Percentiles rank a stretch among this genome's conserved stretches.
phyloP scores from a whole-genome alignment of 805 yeast species.

The Zygotorulaspora florentina region DNA sequence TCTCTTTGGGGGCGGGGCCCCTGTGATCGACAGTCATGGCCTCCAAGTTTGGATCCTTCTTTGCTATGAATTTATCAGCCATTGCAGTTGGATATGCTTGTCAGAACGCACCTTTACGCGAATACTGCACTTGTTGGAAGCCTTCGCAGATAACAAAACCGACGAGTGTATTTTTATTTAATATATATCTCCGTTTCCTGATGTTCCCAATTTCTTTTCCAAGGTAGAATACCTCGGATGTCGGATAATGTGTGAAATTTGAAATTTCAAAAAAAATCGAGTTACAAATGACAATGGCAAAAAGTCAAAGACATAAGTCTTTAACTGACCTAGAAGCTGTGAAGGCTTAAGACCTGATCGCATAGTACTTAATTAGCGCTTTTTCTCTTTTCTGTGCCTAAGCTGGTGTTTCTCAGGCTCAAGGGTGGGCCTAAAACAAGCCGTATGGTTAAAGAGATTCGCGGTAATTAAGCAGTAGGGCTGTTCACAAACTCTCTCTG shows the following conservation, averaged over 20 bases:
- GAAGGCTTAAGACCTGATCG: too few species aligned
- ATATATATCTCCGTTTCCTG: background rate
- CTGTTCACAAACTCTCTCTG: too few species aligned
- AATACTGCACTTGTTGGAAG: background rate
- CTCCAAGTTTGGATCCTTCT: conserved; percentile 23
- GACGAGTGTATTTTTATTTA: background rate
- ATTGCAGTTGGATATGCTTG: background rate
- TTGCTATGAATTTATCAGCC: conserved; percentile 12
- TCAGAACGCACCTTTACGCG: background rate
- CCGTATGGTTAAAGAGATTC: too few species aligned
- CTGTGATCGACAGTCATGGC: conserved; percentile 16
- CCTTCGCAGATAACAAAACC: background rate
- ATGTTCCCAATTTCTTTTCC: background rate
- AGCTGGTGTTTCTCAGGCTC: too few species aligned
- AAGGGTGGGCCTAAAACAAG: too few species aligned
- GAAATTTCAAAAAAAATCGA: background rate
- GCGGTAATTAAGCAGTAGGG: too few species aligned
- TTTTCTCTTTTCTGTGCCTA: too few species aligned
- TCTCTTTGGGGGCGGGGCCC: conserved; percentile 28
- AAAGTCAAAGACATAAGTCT: too few species aligned
- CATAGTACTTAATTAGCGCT: too few species aligned
- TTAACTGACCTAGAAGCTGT: too few species aligned
- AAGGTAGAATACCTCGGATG: background rate
- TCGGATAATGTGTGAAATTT: background rate
- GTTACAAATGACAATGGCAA: background rate